Percentiles rank a stretch among this genome's conserved stretches.
These are phyloP conservation scores for Podospora appendiculata DNA, from an alignment of 495 filamentous ascomycete species.

Conservation along the genomic window DNA sequence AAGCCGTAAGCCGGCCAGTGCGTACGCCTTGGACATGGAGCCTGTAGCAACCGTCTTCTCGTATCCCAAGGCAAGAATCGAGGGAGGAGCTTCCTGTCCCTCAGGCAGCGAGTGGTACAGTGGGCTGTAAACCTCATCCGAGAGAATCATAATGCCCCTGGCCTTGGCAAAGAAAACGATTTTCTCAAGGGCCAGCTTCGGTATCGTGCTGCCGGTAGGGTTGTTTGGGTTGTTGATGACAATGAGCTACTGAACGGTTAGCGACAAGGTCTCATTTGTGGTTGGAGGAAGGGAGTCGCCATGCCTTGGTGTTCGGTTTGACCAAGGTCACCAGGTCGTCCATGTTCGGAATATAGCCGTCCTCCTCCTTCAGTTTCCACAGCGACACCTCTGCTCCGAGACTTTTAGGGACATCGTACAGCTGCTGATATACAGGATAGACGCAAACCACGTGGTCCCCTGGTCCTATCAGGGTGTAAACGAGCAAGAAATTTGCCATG, in stretches of 20 bases:
- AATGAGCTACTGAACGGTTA: conserved; percentile 13
- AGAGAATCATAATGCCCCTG: conserved; percentile 58
- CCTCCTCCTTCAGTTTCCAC: conserved; percentile 62
- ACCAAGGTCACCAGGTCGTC: conserved; percentile 60
- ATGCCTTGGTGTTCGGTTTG: conserved; percentile 63
- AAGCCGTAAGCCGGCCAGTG: conserved; percentile 72
- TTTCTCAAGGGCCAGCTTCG: conserved; percentile 47
- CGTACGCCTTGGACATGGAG: conserved; percentile 81
- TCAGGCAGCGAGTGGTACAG: conserved; percentile 60
- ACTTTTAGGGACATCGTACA: conserved; percentile 68
- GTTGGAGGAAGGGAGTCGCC: neutral
- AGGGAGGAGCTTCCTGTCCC: conserved; percentile 21
- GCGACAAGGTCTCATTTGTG: neutral
- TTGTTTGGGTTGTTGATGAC: conserved; percentile 80
- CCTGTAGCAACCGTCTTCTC: conserved; percentile 64
- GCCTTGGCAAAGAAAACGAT: conserved; percentile 58
- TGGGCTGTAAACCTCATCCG: conserved; percentile 84
- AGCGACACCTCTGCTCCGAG: conserved; percentile 75
- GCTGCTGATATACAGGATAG: conserved; percentile 84
- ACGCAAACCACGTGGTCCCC: conserved; percentile 89
- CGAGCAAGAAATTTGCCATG: conserved; percentile 68
- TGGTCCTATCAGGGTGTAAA: conserved; percentile 68
- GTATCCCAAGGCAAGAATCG: conserved; percentile 61
- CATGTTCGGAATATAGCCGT: conserved; percentile 61
- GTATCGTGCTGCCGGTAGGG: conserved; percentile 69